Conservation (phyloP, 2,329 filamentous ascomycete species). For the Pseudodiploospora longispora region DNA sequence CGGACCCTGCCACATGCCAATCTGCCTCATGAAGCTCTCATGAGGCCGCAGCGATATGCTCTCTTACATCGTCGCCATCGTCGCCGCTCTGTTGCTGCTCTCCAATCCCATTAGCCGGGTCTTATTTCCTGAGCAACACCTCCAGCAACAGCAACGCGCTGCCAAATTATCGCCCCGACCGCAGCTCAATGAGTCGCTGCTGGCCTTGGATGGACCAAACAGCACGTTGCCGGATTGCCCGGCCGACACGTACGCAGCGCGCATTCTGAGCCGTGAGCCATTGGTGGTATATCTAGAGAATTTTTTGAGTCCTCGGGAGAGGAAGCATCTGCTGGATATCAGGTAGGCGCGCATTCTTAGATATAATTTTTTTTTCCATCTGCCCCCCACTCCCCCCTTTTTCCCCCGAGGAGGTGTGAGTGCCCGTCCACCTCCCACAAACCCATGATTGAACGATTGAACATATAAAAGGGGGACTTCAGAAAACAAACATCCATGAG, state of each 20-base stretch:
- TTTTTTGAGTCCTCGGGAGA: conserved; percentile 39
- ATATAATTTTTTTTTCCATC: too few relatives aligned
- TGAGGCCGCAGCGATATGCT: conserved; percentile 27
- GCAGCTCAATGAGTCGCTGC: conserved; percentile 40
- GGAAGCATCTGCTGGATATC: conserved; percentile 39
- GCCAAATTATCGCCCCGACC: conserved; percentile 30
- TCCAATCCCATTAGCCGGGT: conserved; percentile 34
- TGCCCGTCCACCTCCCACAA: too few relatives aligned
- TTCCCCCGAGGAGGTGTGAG: too few relatives aligned
- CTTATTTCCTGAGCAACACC: conserved; percentile 20
- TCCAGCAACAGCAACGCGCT: not conserved
- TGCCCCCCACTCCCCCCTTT: too few relatives aligned
- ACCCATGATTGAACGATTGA: too few relatives aligned
- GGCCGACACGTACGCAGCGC: conserved; percentile 35
- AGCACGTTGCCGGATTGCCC: conserved; percentile 28
- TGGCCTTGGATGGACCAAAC: conserved; percentile 37
- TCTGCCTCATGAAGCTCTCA: too few relatives aligned
- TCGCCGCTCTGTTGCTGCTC: conserved; percentile 35
- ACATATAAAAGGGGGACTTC: too few relatives aligned
- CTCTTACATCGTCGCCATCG: conserved; percentile 34
- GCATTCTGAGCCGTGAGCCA: conserved; percentile 41
- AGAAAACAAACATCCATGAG: too few relatives aligned
- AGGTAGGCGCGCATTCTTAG: conserved; percentile 29
- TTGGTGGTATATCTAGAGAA: conserved; percentile 46
- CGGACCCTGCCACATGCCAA: too few relatives aligned